Evolutionary conservation across 768 basidiomycete genomes (phyloP).

Genomic region (Podaxis sp.): DNA sequence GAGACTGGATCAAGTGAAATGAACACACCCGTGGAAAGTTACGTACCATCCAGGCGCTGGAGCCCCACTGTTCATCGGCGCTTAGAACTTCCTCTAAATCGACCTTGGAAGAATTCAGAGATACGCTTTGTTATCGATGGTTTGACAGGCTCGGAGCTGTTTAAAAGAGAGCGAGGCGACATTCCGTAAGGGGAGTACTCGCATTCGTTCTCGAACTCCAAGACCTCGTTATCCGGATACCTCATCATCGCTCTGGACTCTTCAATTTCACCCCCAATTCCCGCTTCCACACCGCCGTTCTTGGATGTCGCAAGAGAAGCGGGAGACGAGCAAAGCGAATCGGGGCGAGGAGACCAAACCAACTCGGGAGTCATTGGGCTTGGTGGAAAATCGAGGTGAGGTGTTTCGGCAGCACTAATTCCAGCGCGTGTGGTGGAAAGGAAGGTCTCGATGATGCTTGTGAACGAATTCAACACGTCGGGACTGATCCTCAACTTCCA

Average conservation of each 20-base stretch:
- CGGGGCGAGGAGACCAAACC: neutral
- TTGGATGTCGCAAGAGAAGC: no score
- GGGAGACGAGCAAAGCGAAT: neutral
- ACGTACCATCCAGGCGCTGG: neutral
- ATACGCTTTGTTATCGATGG: neutral
- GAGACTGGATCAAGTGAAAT: no score
- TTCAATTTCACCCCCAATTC: neutral
- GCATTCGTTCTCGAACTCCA: neutral
- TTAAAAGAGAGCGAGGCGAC: neutral
- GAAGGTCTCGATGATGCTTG: neutral
- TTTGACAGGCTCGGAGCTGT: neutral
- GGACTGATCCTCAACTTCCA: constrained; percentile 5
- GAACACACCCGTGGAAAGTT: neutral
- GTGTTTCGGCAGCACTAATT: no score
- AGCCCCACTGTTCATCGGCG: neutral
- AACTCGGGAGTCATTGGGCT: neutral
- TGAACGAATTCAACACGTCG: constrained; percentile 4
- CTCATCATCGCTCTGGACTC: neutral
- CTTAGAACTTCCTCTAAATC: neutral
- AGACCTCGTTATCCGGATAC: neutral
- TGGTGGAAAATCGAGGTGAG: neutral
- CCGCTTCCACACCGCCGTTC: neutral
- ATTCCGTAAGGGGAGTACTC: no score
- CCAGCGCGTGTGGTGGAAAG: neutral
- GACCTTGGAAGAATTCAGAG: neutral